Base-by-base conservation (phyloP, 2,329 filamentous ascomycete species). In the Aspergillus pseudotamarii region DNA sequence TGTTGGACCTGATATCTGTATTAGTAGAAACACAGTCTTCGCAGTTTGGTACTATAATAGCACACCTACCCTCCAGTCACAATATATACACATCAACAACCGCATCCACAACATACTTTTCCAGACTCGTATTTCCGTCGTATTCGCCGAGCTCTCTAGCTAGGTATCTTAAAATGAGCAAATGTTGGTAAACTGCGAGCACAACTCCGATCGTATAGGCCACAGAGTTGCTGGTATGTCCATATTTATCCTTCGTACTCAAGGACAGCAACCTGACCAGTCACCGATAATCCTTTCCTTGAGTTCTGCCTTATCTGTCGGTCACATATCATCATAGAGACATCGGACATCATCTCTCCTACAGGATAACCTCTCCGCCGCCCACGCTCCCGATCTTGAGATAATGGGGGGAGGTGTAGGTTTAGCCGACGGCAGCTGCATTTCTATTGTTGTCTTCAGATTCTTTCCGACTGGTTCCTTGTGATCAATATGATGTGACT, bases 1-100 rank as follows among this genome's bases (percentile, higher is more conserved):
- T 70, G 75, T 65, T 70, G 51, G 10, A 51, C 30, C 70, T 73
- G 45, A 23, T 5, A 48, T 1, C 48, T 8, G n/a, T 34, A 3
- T 48, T 23, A 48, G 45, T 8, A 8, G 11, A 46, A 12, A 46
- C 1, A 26, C 26, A 4, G 12, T 16, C 23, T 48, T 5, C n/a
- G n/a, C n/a, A n/a, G n/a, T n/a, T n/a, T n/a, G n/a, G n/a, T n/a
- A n/a, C n/a, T n/a, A n/a, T n/a, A n/a, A n/a, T n/a, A n/a, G 48
- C 16, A 34, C 4, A 16, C 75, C 69, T 64, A 79, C 78, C 50
- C 78, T 71, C 78, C 78, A 80, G 46, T 80, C 78, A 9, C 76
- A n/a, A n/a, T n/a, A n/a, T 71, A 34, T 80, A 80, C 12, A 79
- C 63, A 36, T 80, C 78, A 1, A 77, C 62, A 0, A 79, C 76